Base-by-base conservation (phyloP, 352 stramenopile genomes). In the Phytophthora crassamura region DNA sequence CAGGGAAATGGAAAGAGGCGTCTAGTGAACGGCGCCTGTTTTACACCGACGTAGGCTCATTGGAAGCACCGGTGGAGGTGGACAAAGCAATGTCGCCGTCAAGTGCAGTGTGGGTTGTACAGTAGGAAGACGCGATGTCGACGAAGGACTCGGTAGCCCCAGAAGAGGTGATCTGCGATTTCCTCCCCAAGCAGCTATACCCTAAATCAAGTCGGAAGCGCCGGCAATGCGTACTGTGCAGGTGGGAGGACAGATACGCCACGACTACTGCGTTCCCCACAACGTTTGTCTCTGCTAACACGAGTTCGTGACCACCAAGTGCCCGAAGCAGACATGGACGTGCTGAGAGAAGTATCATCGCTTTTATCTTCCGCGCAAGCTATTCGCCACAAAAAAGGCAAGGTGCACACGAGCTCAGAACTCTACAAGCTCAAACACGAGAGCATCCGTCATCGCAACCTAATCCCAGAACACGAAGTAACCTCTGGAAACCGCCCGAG, bases 291-390 rank as follows among this genome's bases (percentile, higher is more conserved):
- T 50, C 22, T 3, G 42, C 20, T 50, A 10, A 36, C 43, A 2
- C 25, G 43, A 36, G 22, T 20, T 33, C 7, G 33, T 52, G 20
- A 11, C 47, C 30, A 40, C 41, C 5, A 30, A 55, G 49, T 67
- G 59, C 16, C 40, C 34, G 7, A 28, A 67, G 7, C 20, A 28
- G 7, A 67, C 59, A 2, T 67, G 59, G 58, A 59, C 58, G 9
- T 59, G 58, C 45, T 56, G 45, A 36, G 55, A 63, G 35, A 63
- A 63, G 45, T 55, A 50, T 34, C 55, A 63, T 28, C 39, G 40
- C 3, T 67, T 53, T 32, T 60, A 67, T 28, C 25, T 67, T 34
- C 49, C 48, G 20, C 46, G 20, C 2, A 45, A 55, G 18, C 12
- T 67, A 11, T 51, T 67, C 12, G 49, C 35, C 2, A 1, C 30